Percentiles rank a stretch among this genome's conserved stretches.
phyloP scores from a whole-genome alignment of 495 filamentous ascomycete genomes.

The Penicillium taxi region DNA sequence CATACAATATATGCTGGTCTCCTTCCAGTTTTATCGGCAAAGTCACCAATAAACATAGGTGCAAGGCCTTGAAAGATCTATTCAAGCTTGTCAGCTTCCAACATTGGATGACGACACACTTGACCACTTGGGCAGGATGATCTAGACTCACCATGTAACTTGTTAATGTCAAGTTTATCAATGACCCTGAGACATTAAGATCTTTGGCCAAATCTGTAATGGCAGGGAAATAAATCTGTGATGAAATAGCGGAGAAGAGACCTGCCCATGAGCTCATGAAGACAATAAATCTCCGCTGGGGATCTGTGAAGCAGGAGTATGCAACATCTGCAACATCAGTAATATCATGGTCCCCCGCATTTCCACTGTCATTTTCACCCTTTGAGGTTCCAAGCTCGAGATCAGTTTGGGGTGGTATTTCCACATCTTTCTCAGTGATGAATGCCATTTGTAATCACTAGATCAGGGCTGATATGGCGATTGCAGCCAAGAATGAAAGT shows the following conservation, averaged over 20 bases:
- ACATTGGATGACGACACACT: background rate
- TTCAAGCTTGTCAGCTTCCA: constrained; percentile 2
- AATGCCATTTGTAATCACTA: no score
- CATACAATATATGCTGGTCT: constrained; percentile 40
- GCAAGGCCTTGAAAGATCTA: constrained; percentile 45
- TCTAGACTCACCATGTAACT: constrained; percentile 48
- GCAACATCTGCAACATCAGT: constrained; percentile 13
- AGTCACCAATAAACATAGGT: constrained; percentile 41
- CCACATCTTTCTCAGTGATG: no score
- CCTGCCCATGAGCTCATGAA: constrained; percentile 54
- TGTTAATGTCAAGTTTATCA: constrained; percentile 65
- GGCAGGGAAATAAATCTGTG: constrained; percentile 70
- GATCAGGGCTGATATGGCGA: no score
- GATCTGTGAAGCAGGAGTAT: constrained; percentile 21
- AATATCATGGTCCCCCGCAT: constrained; percentile 6
- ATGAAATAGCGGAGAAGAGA: constrained; percentile 64
- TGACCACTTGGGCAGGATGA: no score
- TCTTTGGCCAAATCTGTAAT: constrained; percentile 52
- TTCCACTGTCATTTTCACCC: no score
- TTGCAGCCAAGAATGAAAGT: no score
- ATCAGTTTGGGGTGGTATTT: no score
- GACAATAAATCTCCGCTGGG: constrained; percentile 37
- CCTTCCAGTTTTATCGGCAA: constrained; percentile 42
- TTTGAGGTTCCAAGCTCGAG: no score
- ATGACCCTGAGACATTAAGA: constrained; percentile 48